Base-by-base conservation (phyloP, 306 rosid species). In the Rubus idaeus region DNA sequence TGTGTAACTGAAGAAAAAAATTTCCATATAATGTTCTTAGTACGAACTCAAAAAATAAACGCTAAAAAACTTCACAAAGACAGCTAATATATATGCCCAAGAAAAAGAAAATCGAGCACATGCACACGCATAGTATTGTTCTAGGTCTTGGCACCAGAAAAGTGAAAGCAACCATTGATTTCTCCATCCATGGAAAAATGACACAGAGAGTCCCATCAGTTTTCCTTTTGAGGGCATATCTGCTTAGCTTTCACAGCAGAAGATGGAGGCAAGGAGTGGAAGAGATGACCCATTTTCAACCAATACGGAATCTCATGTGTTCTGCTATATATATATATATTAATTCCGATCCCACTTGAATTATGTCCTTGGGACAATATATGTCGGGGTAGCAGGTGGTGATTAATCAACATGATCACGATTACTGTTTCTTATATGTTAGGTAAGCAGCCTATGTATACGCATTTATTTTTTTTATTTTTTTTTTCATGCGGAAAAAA, bases 101-200 rank as follows among this genome's bases (percentile, higher is more conserved):
- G n/a, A 14, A n/a, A 26, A 11, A 61, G 12, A 9, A 6, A 53
- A 30, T 1, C 35, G 18, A 11, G 20, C 18, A 61, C 40, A 62
- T 13, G 37, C 44, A 62, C 44, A 62, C 10, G 14, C n/a, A 11
- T 30, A 30, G n/a, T 11, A 30, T 12, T 12, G 8, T 30, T 35
- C 68, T 13, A 62, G 44, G 44, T 62, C n/a, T 79, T 73, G 75
- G 80, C 89, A 82, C 75, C 62, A 72, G 41, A 82, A 86, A 85
- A 87, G 90, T 87, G 85, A 85, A 74, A 83, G 88, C 82, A 84
- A 53, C 86, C 71, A 83, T 70, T 82, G 89, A 84, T 85, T 85
- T 85, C 76, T 77, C 84, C 76, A 75, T 85, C 83, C 77, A 70
- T 77, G 82, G 86, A 79, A 84, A 86, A 85, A 85, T 74, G 86